These are phyloP conservation scores for Paramecium pentaurelia DNA, from an alignment of 73 alveolate species.

Conservation along the genomic window DNA sequence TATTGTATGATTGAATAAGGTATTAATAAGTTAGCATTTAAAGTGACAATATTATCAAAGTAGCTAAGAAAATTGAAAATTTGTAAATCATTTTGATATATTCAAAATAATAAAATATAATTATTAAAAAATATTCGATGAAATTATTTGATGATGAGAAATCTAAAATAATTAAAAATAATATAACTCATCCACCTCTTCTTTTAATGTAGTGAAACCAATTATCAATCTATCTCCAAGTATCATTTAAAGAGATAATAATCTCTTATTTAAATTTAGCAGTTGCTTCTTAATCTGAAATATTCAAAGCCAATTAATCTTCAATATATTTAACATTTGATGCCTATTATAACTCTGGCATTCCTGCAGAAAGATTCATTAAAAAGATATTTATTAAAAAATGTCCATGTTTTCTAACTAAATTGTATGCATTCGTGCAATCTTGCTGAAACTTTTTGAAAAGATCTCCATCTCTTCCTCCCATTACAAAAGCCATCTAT, in stretches of 20 bases:
- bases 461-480: slow-evolving; percentile 74
- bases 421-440: slow-evolving; percentile 81
- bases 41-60: neutral
- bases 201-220: slow-evolving; percentile 59
- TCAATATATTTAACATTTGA: slow-evolving; percentile 72
- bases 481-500: slow-evolving; percentile 90
- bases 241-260: slow-evolving; percentile 58
- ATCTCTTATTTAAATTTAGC: slow-evolving; percentile 73
- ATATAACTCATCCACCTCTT: slow-evolving; percentile 9
- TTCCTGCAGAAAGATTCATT: slow-evolving; percentile 90
- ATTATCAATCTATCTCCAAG: slow-evolving; percentile 70
- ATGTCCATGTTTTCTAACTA: slow-evolving; percentile 82
- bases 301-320: slow-evolving; percentile 49
- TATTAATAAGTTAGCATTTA: neutral
- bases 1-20: neutral
- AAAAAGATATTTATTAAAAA: slow-evolving; percentile 80
- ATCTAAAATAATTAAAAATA: neutral
- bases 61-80: neutral
- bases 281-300: slow-evolving; percentile 75
- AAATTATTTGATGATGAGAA: neutral
- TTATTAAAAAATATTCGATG: neutral
- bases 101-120: neutral
- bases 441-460: slow-evolving; percentile 73
- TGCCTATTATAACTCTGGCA: slow-evolving; percentile 84
- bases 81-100: neutral